These are phyloP conservation scores for Thermochaetoides thermophila DNA, from an alignment of 495 filamentous ascomycete genomes.

Conservation along the genomic window DNA sequence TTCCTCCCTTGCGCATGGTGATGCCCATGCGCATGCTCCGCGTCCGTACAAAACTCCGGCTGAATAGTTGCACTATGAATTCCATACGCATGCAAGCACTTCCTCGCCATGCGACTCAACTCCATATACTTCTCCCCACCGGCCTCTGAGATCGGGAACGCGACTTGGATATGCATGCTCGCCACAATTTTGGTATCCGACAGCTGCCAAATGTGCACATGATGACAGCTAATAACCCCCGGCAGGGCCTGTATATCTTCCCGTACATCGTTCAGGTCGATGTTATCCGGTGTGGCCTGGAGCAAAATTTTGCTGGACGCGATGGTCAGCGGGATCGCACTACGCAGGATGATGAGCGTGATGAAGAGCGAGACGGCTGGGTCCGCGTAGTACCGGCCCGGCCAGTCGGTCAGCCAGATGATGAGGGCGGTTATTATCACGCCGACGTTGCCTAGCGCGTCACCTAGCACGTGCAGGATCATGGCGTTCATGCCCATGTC, in stretches of 20 bases:
- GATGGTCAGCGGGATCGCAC: slow-evolving; percentile 81
- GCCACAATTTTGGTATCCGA: slow-evolving; percentile 87
- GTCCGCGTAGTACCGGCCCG: slow-evolving; percentile 61
- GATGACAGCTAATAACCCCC: slow-evolving; percentile 78
- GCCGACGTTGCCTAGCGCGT: slow-evolving; percentile 92
- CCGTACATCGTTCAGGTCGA: slow-evolving; percentile 80
- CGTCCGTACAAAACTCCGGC: slow-evolving; percentile 71
- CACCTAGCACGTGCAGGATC: slow-evolving; percentile 88
- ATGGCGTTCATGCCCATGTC: slow-evolving; percentile 98
- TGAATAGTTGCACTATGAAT: slow-evolving; percentile 98
- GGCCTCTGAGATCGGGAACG: slow-evolving; percentile 51
- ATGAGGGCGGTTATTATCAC: slow-evolving; percentile 86
- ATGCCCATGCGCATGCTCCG: slow-evolving; percentile 19
- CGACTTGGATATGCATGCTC: slow-evolving; percentile 80
- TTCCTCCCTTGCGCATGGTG: too few species aligned
- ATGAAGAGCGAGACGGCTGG: slow-evolving; percentile 92
- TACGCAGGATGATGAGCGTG: slow-evolving; percentile 82
- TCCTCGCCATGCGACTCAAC: slow-evolving; percentile 60
- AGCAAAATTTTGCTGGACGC: slow-evolving; percentile 88
- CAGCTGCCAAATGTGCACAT: slow-evolving; percentile 95
- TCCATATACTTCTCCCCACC: slow-evolving; percentile 76
- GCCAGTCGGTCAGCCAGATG: slow-evolving; percentile 69
- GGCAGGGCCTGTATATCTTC: slow-evolving; percentile 74
- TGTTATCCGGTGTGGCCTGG: slow-evolving; percentile 77
- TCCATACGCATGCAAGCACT: slow-evolving; percentile 84